These are phyloP conservation scores for Zygoascus hellenicus DNA, from an alignment of 1,139 yeast genomes.

Conservation along the genomic window DNA sequence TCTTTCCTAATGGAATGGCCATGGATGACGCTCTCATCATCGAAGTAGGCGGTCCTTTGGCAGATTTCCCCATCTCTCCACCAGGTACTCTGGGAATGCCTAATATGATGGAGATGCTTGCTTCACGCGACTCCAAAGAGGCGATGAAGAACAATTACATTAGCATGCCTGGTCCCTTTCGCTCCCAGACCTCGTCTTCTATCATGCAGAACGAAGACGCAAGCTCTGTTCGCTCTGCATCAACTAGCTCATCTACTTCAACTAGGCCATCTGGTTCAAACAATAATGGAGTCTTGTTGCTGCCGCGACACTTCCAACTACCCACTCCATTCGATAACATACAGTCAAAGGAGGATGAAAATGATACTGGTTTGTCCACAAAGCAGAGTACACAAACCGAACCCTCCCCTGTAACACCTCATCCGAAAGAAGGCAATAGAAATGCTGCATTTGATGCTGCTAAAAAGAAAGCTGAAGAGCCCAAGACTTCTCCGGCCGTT, in stretches of 20 bases:
- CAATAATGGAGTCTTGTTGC: conserved; percentile 28
- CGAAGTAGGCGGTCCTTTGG: conserved; percentile 9
- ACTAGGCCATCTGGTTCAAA: neutral
- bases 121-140: neutral
- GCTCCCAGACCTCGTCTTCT: neutral
- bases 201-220: neutral
- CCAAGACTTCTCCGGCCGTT: conserved; percentile 8
- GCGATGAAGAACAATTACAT: too few species aligned
- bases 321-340: conserved; percentile 10
- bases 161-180: neutral
- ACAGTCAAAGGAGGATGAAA: conserved; percentile 8
- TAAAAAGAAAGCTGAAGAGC: neutral
- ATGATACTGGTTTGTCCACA: neutral
- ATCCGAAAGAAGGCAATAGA: conserved; percentile 7
- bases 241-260: conserved; percentile 2
- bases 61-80: conserved; percentile 1
- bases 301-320: conserved; percentile 29
- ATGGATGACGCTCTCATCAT: conserved; percentile 63
- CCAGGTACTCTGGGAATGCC: neutral
- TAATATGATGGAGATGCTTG: neutral
- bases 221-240: conserved; percentile 2
- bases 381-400: neutral
- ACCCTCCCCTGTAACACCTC: conserved; percentile 2
- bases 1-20: conserved; percentile 63
- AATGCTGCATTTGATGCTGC: neutral